Evolutionary conservation across 805 yeast genomes (phyloP).

Genomic region (Saccharomycopsis sp.): DNA sequence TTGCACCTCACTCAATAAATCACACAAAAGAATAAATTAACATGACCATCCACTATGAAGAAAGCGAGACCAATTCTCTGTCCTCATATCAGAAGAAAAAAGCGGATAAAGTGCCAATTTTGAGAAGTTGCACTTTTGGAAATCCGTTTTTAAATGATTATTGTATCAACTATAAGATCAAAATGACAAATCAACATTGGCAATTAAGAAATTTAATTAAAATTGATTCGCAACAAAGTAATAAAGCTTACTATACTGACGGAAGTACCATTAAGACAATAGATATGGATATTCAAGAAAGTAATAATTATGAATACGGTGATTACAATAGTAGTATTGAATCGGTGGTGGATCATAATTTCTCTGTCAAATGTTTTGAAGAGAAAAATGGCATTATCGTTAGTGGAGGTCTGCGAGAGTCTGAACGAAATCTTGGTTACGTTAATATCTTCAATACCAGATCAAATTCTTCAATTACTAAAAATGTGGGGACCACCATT

Average conservation of each 20-base stretch:
- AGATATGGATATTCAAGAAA: conserved; percentile 19
- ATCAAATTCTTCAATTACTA: conserved; percentile 35
- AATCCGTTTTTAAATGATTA: conserved; percentile 4
- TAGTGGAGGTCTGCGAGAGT: conserved; percentile 33
- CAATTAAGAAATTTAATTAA: conserved; percentile 69
- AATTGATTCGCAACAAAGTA: conserved; percentile 31
- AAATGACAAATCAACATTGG: conserved; percentile 47
- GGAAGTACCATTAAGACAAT: conserved; percentile 41
- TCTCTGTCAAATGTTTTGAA: conserved; percentile 58
- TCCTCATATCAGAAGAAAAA: too few species aligned
- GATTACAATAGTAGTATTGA: not conserved
- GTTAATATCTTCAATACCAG: conserved; percentile 21
- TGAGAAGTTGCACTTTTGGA: too few species aligned
- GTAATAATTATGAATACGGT: not conserved
- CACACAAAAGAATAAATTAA: too few species aligned
- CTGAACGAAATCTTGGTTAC: conserved; percentile 1
- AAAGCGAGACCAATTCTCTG: too few species aligned
- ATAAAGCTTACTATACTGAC: conserved; percentile 47
- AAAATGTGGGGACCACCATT: conserved; percentile 65
- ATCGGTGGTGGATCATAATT: not conserved
- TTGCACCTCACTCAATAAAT: too few species aligned
- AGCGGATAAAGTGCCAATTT: too few species aligned
- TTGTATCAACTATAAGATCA: conserved; percentile 14
- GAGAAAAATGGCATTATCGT: conserved; percentile 40
- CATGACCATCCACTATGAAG: too few species aligned